Percentiles rank a stretch among this genome's conserved stretches.
These are phyloP conservation scores for Achaetomium macrosporum DNA, from an alignment of 2,329 filamentous ascomycete genomes.

Conservation along the genomic window DNA sequence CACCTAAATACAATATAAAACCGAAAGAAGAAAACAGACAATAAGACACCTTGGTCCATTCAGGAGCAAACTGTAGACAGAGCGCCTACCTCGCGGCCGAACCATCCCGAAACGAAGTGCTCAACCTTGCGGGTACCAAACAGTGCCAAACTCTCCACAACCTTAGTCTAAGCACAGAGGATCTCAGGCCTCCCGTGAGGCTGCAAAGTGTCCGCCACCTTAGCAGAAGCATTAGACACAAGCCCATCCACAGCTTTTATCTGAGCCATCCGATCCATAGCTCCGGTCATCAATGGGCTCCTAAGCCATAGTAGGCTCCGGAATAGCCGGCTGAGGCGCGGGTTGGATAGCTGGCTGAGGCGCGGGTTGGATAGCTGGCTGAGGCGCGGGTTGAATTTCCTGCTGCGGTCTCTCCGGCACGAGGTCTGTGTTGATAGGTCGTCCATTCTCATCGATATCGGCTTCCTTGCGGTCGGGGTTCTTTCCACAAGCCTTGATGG, in stretches of 20 bases:
- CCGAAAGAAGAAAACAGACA: too few species aligned
- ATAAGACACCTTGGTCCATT: too few species aligned
- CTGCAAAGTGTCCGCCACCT: too few species aligned
- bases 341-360: background rate
- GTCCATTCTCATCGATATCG: conserved; percentile 38
- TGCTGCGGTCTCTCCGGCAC: background rate
- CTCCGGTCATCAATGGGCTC: background rate
- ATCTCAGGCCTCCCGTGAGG: too few species aligned
- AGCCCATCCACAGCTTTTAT: background rate
- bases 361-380: conserved; percentile 2
- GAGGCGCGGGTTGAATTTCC: background rate
- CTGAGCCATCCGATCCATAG: background rate
- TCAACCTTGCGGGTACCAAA: too few species aligned
- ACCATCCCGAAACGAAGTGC: too few species aligned
- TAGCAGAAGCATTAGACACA: background rate
- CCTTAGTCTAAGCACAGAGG: too few species aligned
- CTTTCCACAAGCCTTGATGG: conserved; percentile 37
- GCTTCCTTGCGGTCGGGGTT: conserved; percentile 45
- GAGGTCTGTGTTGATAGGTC: conserved; percentile 34
- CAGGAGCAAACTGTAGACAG: too few species aligned
- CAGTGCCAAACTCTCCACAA: too few species aligned
- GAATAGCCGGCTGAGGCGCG: background rate
- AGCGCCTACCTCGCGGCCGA: too few species aligned
- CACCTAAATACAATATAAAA: too few species aligned
- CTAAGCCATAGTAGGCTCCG: background rate